Evolutionary conservation across 768 basidiomycete genomes (phyloP).

Genomic region (Mrakia blollopis): DNA sequence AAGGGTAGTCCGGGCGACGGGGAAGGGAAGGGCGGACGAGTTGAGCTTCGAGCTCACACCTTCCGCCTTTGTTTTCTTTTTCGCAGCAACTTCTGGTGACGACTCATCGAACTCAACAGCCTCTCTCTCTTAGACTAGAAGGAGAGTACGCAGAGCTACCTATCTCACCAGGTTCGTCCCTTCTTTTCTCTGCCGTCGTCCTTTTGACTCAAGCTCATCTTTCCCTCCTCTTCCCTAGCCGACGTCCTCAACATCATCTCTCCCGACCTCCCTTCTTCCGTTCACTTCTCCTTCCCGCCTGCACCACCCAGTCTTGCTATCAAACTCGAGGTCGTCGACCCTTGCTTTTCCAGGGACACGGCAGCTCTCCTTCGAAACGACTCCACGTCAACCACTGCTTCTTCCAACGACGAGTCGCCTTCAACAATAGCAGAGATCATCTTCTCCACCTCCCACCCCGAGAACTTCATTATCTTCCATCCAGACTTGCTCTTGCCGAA

Average conservation of each 20-base stretch:
- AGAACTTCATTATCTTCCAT: conserved; percentile 74
- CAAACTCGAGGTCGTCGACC: background rate
- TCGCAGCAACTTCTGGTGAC: conserved; percentile 7
- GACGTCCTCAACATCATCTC: conserved; percentile 69
- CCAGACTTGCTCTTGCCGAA: conserved; percentile 89
- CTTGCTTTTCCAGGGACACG: background rate
- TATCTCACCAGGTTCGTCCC: conserved; percentile 20
- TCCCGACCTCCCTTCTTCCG: conserved; percentile 43
- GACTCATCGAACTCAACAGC: background rate
- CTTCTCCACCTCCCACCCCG: conserved; percentile 54
- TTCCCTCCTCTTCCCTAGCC: conserved; percentile 48
- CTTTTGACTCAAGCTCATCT: background rate
- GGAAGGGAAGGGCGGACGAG: background rate
- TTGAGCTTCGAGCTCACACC: background rate
- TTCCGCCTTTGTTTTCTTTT: background rate
- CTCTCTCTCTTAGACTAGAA: background rate
- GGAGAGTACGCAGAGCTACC: conserved; percentile 35
- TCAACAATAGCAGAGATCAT: conserved; percentile 47
- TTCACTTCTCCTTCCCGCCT: conserved; percentile 32
- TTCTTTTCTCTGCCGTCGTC: background rate
- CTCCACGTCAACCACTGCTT: background rate
- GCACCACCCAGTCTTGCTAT: background rate
- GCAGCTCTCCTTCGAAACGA: background rate
- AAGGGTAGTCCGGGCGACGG: no score
- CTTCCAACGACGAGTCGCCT: background rate